Evolutionary conservation across 2,329 filamentous ascomycete genomes (phyloP), one percentile per base, ranked within the genome.

Genomic region (Zymoseptoria passerinii): DNA sequence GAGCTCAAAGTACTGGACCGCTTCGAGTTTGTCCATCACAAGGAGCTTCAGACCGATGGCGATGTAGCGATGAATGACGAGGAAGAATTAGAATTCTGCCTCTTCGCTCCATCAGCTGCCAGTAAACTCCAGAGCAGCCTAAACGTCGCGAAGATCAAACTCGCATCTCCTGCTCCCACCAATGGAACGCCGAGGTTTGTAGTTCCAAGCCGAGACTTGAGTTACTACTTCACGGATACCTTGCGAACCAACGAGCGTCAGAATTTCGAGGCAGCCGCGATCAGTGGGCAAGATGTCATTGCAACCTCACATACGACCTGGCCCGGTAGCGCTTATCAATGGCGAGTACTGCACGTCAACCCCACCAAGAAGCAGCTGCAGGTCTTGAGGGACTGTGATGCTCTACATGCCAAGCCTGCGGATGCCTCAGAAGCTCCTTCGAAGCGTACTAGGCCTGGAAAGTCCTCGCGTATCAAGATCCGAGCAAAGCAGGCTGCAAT

Each of bases 401-500:
- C 58, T 40, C 23, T 58, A 3, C 62, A 56, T 28, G 23, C 54
- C 18, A 60, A 60, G 44, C 53, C 63, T 1, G 1, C 48, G 1
- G 58, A 27, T n/a, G 29, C 50, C 13, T 35, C 20, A n/a, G n/a
- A 40, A 52, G 27, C 18, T 6, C 20, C 40, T 9, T 54, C 54
- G 4, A 71, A 66, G 51, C 68, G 67, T 13, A 69, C 54, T 20
- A 60, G 70, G 6, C 62, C 66, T 8, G 69, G 69, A 49, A 73
- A 73, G 58, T 69, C 70, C 52, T 57, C 63, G 27, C 65, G 71
- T 1, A 66, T 72, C 35, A 67, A 65, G 52, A 52, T 62, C 16
- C 64, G 70, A 8, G 60, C 57, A 20, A 70, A 68, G 57, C 50
- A 65, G 19, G 65, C 61, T 6, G 61, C 59, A 28, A 54, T 51